Conservation (phyloP, 768 basidiomycete species). For the Panaeolus papilionaceus region DNA sequence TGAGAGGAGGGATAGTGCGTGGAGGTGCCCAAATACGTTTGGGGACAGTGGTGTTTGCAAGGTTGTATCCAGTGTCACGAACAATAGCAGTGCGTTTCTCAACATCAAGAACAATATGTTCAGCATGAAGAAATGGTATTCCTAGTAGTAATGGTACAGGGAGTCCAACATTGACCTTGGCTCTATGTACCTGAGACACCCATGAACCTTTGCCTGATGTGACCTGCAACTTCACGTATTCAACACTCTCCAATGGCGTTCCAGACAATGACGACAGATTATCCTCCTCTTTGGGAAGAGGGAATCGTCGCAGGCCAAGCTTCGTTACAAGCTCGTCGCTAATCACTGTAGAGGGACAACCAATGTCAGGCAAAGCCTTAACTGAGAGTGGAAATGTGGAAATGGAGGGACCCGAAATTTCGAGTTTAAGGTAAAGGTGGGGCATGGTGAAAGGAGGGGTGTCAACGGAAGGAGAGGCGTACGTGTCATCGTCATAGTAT, state of each 20-base stretch:
- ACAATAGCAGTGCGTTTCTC: conserved; percentile 24
- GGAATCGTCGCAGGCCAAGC: conserved; percentile 21
- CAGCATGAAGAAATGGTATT: conserved; percentile 28
- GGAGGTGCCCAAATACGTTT: conserved; percentile 17
- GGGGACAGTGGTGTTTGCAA: neutral
- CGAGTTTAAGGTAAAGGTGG: conserved; percentile 11
- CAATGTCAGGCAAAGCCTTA: conserved; percentile 26
- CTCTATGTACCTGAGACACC: conserved; percentile 23
- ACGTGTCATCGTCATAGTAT: neutral
- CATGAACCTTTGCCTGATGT: conserved; percentile 19
- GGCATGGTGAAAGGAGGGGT: conserved; percentile 3
- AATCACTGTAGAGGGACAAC: conserved; percentile 32
- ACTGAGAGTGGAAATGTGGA: conserved; percentile 18
- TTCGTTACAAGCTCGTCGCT: conserved; percentile 17
- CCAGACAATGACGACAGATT: no score
- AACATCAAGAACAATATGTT: conserved; percentile 29
- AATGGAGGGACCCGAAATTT: conserved; percentile 13
- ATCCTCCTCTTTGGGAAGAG: conserved; percentile 7
- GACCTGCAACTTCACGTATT: no score
- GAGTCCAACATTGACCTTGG: conserved; percentile 26
- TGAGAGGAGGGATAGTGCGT: conserved; percentile 11
- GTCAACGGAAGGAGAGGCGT: neutral
- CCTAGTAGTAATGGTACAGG: conserved; percentile 32
- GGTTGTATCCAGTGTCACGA: conserved; percentile 21
- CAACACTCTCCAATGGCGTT: no score